phyloP scores from a whole-genome alignment of 108 stramenopile genomes.

The Tribonema minus region DNA sequence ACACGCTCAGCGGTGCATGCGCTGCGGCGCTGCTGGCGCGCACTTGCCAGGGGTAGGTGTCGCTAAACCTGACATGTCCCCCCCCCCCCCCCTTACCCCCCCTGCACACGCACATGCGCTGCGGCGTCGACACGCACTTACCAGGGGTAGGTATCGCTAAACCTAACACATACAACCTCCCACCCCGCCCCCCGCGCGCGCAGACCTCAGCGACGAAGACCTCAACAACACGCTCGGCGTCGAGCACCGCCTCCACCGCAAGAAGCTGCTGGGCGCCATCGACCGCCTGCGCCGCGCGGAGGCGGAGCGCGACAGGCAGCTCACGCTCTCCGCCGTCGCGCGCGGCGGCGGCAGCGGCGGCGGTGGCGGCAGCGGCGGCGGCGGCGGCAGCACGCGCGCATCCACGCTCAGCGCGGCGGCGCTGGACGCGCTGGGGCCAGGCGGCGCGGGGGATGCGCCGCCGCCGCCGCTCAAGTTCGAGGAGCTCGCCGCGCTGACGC shows the following conservation, averaged over 20 bases:
- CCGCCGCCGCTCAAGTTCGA: slow-evolving; percentile 58
- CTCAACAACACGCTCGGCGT: slow-evolving; percentile 76
- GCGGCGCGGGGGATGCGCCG: not conserved
- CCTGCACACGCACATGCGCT: too few relatives aligned
- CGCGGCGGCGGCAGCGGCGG: not conserved
- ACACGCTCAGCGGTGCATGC: too few relatives aligned
- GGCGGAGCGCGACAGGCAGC: slow-evolving; percentile 28
- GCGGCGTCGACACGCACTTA: too few relatives aligned
- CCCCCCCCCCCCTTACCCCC: too few relatives aligned
- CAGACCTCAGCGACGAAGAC: slow-evolving; percentile 81
- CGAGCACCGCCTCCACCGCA: slow-evolving; percentile 78
- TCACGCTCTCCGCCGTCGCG: slow-evolving; percentile 14
- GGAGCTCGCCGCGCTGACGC: slow-evolving; percentile 18
- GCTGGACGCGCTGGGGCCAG: too few relatives aligned
- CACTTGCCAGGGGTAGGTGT: too few relatives aligned
- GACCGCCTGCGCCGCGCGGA: slow-evolving; percentile 47
- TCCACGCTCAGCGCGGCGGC: too few relatives aligned
- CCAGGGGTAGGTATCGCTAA: too few relatives aligned
- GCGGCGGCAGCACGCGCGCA: not conserved
- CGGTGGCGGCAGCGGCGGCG: not conserved
- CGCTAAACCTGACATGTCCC: too few relatives aligned
- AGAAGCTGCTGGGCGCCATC: slow-evolving; percentile 76
- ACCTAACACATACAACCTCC: too few relatives aligned
- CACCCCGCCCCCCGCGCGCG: too few relatives aligned
- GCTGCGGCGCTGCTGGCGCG: too few relatives aligned